Conservation (phyloP, 345 rosid species). For the Combretum micranthum region DNA sequence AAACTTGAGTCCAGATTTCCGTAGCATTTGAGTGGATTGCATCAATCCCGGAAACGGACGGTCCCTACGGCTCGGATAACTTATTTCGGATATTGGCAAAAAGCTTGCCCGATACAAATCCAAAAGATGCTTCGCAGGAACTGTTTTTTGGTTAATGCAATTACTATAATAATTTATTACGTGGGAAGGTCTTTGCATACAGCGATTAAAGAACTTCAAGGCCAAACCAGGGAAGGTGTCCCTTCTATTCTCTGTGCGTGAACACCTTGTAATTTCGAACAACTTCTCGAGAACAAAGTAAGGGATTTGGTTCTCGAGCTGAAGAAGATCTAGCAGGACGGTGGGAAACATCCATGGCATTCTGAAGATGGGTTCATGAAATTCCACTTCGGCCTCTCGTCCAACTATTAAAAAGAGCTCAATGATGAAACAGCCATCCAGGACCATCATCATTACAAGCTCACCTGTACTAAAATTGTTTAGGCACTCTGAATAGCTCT, state of each 20-base stretch:
- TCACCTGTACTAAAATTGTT: not conserved
- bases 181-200: no score
- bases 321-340: conserved; percentile 35
- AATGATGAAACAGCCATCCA: conserved; percentile 56
- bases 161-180: no score
- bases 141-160: no score
- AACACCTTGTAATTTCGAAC: conserved; percentile 3
- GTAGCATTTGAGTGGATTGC: not conserved
- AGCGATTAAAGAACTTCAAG: no score
- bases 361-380: conserved; percentile 39
- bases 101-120: no score
- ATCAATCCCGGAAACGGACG: not conserved
- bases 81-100: no score
- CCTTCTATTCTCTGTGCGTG: no score
- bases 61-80: no score
- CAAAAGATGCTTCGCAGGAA: no score
- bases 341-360: conserved; percentile 35
- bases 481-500: conserved; percentile 27
- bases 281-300: conserved; percentile 31
- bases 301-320: conserved; percentile 54
- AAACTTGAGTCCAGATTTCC: not conserved
- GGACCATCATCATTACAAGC: conserved; percentile 42
- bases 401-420: no score
- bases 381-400: conserved; percentile 28
- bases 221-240: no score